A percentile compares a stretch with the other conserved stretches of the same genome.
phyloP scores from a whole-genome alignment of 148 eudicot genomes.

The Nyssa sinensis region DNA sequence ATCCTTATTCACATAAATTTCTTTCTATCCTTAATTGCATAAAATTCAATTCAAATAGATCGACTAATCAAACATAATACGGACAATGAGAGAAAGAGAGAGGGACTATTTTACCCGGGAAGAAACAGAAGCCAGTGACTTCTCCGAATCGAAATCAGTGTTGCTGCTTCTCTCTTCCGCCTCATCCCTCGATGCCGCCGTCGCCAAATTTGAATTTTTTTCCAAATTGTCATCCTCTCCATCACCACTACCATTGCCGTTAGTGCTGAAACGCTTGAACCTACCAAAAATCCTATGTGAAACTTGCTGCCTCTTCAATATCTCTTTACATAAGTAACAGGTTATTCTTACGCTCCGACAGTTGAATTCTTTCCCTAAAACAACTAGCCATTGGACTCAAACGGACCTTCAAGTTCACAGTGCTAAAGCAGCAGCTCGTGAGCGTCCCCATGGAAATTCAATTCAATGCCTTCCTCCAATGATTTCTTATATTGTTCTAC shows the following conservation, averaged over 20 bases:
- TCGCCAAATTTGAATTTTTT: conserved; percentile 57
- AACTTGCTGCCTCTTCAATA: conserved; percentile 19
- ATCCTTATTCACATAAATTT: too few relatives aligned
- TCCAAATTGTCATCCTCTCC: conserved; percentile 17
- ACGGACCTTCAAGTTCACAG: conserved; percentile 19
- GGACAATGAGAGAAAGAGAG: background rate
- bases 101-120: conserved; percentile 32
- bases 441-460: conserved; percentile 43
- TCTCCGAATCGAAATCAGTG: conserved; percentile 23
- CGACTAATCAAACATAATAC: background rate
- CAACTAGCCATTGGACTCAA: conserved; percentile 13
- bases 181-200: conserved; percentile 32
- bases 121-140: conserved; percentile 20
- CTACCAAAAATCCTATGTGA: conserved; percentile 25
- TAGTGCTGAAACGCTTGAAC: conserved; percentile 40
- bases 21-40: too few relatives aligned
- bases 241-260: conserved; percentile 24
- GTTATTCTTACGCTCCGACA: conserved; percentile 12
- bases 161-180: conserved; percentile 22
- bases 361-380: conserved; percentile 13
- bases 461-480: background rate
- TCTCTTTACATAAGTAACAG: conserved; percentile 40
- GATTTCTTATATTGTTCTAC: too few relatives aligned
- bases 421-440: conserved; percentile 33
- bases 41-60: background rate